phyloP scores from a whole-genome alignment of 192 early-diverging fungal species.

The Podila epicladia region DNA sequence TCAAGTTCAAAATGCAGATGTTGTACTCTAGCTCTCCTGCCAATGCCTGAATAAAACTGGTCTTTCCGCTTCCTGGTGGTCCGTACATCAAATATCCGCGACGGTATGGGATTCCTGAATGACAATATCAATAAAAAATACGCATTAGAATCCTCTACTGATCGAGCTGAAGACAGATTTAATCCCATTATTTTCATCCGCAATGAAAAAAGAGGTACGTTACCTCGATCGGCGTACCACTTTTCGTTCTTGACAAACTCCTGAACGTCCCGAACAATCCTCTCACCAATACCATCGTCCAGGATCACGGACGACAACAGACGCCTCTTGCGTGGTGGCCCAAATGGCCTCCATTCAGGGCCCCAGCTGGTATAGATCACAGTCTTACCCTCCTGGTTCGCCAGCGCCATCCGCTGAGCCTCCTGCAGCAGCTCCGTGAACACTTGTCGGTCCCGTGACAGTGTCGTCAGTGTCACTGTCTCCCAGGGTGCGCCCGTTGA shows the following conservation, averaged over 20 bases:
- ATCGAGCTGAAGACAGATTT: neutral
- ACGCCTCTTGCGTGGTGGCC: conserved; percentile 85
- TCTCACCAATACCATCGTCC: conserved; percentile 70
- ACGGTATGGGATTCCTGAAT: conserved; percentile 84
- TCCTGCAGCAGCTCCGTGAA: conserved; percentile 83
- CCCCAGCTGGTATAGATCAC: conserved; percentile 96
- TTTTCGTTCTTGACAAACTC: conserved; percentile 82
- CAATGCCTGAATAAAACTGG: conserved; percentile 91
- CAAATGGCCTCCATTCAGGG: conserved; percentile 97
- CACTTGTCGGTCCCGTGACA: conserved; percentile 81
- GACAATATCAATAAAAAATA: conserved; percentile 7
- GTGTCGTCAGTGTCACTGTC: conserved; percentile 91
- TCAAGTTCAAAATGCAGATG: conserved; percentile 88
- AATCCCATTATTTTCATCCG: neutral
- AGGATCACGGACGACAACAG: conserved; percentile 79
- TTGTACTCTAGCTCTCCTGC: conserved; percentile 90
- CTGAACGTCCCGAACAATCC: conserved; percentile 74
- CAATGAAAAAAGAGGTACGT: neutral
- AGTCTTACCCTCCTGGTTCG: conserved; percentile 93
- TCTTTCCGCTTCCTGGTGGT: conserved; percentile 91
- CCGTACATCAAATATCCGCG: conserved; percentile 90
- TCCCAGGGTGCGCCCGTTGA: conserved; percentile 94
- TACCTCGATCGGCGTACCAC: conserved; percentile 85
- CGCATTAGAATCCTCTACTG: neutral
- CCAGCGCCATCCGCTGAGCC: conserved; percentile 82